Evolutionary conservation across 352 stramenopile genomes (phyloP), one percentile per base, ranked within the genome.

Genomic region (Pythium dissotocum): DNA sequence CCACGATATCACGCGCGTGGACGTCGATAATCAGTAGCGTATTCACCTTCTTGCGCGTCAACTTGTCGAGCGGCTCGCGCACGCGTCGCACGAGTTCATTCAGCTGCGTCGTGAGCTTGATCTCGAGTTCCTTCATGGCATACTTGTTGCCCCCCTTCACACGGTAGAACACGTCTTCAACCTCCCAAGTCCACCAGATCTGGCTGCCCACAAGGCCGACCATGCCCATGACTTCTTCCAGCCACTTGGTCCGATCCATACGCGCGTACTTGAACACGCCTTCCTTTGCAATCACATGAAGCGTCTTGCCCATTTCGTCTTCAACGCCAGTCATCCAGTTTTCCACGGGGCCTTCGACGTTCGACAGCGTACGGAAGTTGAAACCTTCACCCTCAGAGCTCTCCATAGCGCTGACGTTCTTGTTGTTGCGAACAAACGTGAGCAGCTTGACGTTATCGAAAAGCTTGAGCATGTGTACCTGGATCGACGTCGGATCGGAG

Each of bases 361-460:
- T 76, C 0, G 90, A 83, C 0, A 92, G 64, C 7, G 81, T 92
- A 2, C 83, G 77, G 30, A 97, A 96, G 9, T 77, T 74, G 62
- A 98, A 98, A 1, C 77, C 77, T 79, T 98, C 94, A 6, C 90
- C 90, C 71, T 98, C 94, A 0, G 83, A 82, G n/a, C 87, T 97
- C 58, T 93, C 83, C 93, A 98, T 98, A 1, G 90, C 91, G 6
- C 78, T 72, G 14, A 98, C 85, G 16, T 81, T 86, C 52, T 97
- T 98, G 69, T 95, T 94, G 35, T 93, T 93, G 7, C 89, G 84
- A 9, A 85, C 88, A 63, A 98, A 98, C 4, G 76, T 86, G 6
- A 98, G 71, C 36, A 91, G 32, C 66, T 98, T 98, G 24, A 98
- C 94, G 44, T 98, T 98, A 75, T 98, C 94, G 65, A 98, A 98